phyloP scores from a whole-genome alignment of 768 basidiomycete species.

The Mycena haematopus region DNA sequence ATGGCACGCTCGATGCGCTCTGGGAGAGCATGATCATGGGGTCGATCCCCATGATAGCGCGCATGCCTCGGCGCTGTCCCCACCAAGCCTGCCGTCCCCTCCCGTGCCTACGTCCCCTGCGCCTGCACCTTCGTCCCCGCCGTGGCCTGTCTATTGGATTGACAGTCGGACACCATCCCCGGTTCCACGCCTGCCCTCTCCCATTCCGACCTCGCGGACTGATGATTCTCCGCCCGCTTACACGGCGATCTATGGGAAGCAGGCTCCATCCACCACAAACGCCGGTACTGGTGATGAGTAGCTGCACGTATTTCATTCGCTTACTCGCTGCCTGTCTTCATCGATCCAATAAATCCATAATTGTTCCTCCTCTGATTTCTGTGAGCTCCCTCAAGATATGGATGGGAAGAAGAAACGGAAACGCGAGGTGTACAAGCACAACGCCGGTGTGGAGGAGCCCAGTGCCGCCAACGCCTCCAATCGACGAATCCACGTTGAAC shows the following conservation, averaged over 20 bases:
- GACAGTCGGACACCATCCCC: neutral
- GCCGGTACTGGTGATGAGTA: too few relatives aligned
- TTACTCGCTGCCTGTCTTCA: too few relatives aligned
- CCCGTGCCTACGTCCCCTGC: too few relatives aligned
- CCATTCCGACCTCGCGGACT: neutral
- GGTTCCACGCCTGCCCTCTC: neutral
- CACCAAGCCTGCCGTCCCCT: too few relatives aligned
- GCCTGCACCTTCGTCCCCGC: neutral
- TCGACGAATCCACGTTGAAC: neutral
- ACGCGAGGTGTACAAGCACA: conserved; percentile 7
- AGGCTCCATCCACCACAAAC: neutral
- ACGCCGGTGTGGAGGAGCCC: neutral
- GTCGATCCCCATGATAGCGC: too few relatives aligned
- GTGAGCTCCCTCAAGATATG: neutral
- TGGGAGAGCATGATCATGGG: too few relatives aligned
- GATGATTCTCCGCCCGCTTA: neutral
- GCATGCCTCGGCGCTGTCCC: too few relatives aligned
- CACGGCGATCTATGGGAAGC: neutral
- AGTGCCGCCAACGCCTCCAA: neutral
- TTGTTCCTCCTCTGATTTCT: neutral
- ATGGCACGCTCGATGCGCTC: too few relatives aligned
- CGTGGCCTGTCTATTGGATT: neutral
- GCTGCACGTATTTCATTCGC: too few relatives aligned
- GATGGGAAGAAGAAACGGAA: neutral
- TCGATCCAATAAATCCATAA: neutral